Base-by-base conservation (phyloP, 2,329 filamentous ascomycete species). In the Leptographium lundbergii region DNA sequence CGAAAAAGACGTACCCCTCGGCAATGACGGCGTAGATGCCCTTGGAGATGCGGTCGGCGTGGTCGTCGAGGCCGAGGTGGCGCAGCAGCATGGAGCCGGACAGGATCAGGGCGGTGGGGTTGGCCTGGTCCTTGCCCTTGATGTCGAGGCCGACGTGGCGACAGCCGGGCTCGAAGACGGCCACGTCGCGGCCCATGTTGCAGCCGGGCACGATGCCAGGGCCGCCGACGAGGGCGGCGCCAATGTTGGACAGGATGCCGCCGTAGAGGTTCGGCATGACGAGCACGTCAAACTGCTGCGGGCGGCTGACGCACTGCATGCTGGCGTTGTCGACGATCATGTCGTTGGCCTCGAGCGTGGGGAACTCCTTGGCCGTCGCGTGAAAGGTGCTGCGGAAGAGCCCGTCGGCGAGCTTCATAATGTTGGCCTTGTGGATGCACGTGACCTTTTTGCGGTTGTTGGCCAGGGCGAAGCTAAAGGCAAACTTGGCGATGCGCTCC, bases 311-410 rank as follows among this genome's bases (percentile, higher is more conserved):
- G 72, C 91, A 95, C 81, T 99, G 94, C 94, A 99, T 99, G 71
- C 89, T 95, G 70, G 94, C 94, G 77, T 99, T 99, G 80, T 99
- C 94, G 76, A 99, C 94, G 75, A 99, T 99, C 92, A 99, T 96
- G 79, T 99, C 94, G 81, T 95, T 95, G 72, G 87, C 87, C 81
- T 96, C 89, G 68, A 99, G 82, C 63, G 89, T 95, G 61, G 94
- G 92, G 80, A 94, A 99, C 74, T 96, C 90, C 80, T 95, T 88
- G 66, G 91, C 89, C 67, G 94, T 86, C 70, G 86, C 82, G 80
- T 95, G 90, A 82, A 97, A 95, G 67, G 94, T 97, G 79, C 86
- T 92, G 74, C 94, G 88, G 89, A 99, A 99, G 60, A 99, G 88
- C 76, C 94, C 94, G 69, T 99, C 94, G 73, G 91, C 92, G 61